These are phyloP conservation scores for Entophlyctis luteolus DNA, from an alignment of 192 early-diverging fungal genomes.

Conservation along the genomic window DNA sequence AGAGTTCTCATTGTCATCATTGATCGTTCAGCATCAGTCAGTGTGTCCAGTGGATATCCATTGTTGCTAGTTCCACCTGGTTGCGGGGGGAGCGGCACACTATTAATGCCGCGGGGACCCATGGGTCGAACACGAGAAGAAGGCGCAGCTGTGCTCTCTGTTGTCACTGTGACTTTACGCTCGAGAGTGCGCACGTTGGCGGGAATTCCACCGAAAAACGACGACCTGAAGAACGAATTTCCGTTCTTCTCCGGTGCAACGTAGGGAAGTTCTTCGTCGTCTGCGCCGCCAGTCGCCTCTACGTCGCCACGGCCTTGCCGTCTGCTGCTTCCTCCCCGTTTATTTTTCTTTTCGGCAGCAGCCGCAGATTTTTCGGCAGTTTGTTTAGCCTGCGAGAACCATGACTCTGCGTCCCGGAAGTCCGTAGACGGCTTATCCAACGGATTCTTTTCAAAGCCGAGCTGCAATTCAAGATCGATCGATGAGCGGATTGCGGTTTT, in stretches of 20 bases:
- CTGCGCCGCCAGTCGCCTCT: background rate
- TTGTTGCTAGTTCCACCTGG: too few species aligned
- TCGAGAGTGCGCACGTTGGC: background rate
- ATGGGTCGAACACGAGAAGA: background rate
- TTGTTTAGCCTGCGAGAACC: slow-evolving; percentile 19
- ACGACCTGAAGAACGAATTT: slow-evolving; percentile 8
- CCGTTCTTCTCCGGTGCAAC: background rate
- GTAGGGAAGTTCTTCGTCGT: background rate
- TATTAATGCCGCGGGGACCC: background rate
- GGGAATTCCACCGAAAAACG: slow-evolving; percentile 17
- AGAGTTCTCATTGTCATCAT: too few species aligned
- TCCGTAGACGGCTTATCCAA: slow-evolving; percentile 18
- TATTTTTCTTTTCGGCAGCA: background rate
- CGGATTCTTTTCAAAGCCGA: slow-evolving; percentile 17
- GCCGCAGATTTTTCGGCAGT: slow-evolving; percentile 7
- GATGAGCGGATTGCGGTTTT: slow-evolving; percentile 16
- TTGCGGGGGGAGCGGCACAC: too few species aligned
- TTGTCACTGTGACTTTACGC: background rate
- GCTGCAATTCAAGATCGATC: slow-evolving; percentile 20
- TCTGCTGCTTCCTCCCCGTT: background rate
- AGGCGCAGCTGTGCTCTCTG: too few species aligned
- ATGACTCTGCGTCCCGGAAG: slow-evolving; percentile 20
- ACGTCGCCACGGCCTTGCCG: background rate
- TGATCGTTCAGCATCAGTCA: too few species aligned
- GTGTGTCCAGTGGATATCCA: too few species aligned